A percentile compares a stretch with the other conserved stretches of the same genome.
Evolutionary conservation across 345 rosid genomes (phyloP).

Genomic region (Rubroshorea leprosula): DNA sequence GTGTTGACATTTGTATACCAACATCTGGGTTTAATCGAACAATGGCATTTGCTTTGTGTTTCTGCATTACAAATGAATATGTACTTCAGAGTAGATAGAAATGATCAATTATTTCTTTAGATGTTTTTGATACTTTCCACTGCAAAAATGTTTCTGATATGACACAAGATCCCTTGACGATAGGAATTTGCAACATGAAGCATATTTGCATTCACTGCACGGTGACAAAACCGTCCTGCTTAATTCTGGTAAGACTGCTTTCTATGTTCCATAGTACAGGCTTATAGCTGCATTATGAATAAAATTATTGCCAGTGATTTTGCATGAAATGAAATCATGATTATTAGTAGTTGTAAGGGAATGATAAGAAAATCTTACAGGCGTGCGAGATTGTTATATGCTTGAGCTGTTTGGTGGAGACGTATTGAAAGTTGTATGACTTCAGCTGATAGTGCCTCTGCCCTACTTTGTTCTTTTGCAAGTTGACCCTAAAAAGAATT

Average conservation of each 20-base stretch:
- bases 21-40: too few relatives aligned
- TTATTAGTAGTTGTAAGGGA: neutral
- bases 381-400: slow-evolving; percentile 66
- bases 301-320: slow-evolving; percentile 1
- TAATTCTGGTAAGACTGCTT: slow-evolving; percentile 74
- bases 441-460: slow-evolving; percentile 77
- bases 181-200: too few relatives aligned
- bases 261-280: slow-evolving; percentile 84
- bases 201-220: slow-evolving; percentile 43
- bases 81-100: too few relatives aligned
- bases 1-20: too few relatives aligned
- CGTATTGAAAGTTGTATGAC: slow-evolving; percentile 71
- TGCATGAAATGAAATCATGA: neutral
- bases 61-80: too few relatives aligned
- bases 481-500: slow-evolving; percentile 51
- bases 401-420: slow-evolving; percentile 76
- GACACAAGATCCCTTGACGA: too few relatives aligned
- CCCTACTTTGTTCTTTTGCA: slow-evolving; percentile 77
- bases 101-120: too few relatives aligned
- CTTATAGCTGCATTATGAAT: slow-evolving; percentile 55
- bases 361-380: slow-evolving; percentile 56
- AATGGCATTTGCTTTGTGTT: too few relatives aligned
- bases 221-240: slow-evolving; percentile 61
- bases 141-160: too few relatives aligned
- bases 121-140: too few relatives aligned